Evolutionary conservation across 331 rosid genomes (phyloP).

Genomic region (Rhamnella rubrinervis): DNA sequence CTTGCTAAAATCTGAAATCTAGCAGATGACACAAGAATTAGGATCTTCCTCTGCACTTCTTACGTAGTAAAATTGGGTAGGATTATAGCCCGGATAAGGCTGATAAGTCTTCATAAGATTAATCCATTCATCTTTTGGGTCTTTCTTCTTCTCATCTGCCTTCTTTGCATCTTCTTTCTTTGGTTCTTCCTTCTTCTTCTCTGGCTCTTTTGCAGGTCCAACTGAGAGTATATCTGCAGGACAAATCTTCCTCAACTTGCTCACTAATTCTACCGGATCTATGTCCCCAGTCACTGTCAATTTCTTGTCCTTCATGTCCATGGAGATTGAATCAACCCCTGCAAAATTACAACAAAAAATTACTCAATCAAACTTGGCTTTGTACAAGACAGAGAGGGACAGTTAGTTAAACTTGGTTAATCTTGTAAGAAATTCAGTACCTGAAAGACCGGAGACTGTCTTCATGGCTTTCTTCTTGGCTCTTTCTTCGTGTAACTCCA

Average conservation of each 20-base stretch:
- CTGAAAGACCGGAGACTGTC: constrained; percentile 56
- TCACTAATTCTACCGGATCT: constrained; percentile 54
- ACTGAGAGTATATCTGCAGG: constrained; percentile 49
- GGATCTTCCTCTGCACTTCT: constrained; percentile 67
- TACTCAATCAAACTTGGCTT: background rate
- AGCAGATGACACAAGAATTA: constrained; percentile 68
- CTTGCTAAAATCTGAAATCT: background rate
- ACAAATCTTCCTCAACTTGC: constrained; percentile 58
- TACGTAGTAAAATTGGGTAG: constrained; percentile 19
- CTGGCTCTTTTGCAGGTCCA: constrained; percentile 60
- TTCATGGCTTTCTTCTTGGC: constrained; percentile 58
- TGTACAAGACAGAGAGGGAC: background rate
- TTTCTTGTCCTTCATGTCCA: constrained; percentile 68
- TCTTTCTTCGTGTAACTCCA: constrained; percentile 46
- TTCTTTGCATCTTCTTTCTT: constrained; percentile 45
- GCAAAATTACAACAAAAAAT: constrained; percentile 4
- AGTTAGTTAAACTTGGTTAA: background rate
- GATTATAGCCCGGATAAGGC: background rate
- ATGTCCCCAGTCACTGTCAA: constrained; percentile 59
- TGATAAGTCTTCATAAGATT: constrained; percentile 10
- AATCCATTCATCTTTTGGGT: constrained; percentile 1
- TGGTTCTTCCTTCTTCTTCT: constrained; percentile 48
- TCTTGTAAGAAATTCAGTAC: constrained; percentile 23
- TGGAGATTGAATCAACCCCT: constrained; percentile 78
- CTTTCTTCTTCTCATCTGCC: constrained; percentile 20